Percentiles rank a stretch among this genome's conserved stretches.
Conservation (phyloP, 768 basidiomycete species). For the Aureoboletus auriporus region DNA sequence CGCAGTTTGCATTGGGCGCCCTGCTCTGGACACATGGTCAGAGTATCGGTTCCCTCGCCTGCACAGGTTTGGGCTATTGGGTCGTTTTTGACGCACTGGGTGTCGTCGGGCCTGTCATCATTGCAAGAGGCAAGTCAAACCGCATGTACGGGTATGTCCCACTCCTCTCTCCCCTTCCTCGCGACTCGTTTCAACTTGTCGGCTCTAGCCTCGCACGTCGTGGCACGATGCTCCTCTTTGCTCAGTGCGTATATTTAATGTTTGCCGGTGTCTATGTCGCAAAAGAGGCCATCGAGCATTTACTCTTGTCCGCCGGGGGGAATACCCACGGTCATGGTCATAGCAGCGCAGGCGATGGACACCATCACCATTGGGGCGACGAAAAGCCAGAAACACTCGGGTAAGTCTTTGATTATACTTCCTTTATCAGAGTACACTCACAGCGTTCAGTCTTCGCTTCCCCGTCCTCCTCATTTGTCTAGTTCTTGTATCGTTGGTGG, state of each 20-base stretch:
- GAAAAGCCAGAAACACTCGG: constrained; percentile 38
- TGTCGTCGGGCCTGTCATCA: constrained; percentile 41
- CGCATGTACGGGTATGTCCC: constrained; percentile 61
- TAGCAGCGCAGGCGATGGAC: constrained; percentile 48
- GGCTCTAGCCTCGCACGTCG: constrained; percentile 55
- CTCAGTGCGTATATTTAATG: constrained; percentile 90
- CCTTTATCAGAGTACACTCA: background rate
- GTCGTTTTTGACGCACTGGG: constrained; percentile 94
- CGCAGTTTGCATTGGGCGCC: constrained; percentile 64
- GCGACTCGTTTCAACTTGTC: background rate
- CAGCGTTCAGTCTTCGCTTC: constrained; percentile 53
- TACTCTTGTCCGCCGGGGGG: constrained; percentile 77
- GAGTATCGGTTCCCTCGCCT: constrained; percentile 77
- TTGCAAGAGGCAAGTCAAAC: constrained; percentile 25
- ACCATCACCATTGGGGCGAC: constrained; percentile 69
- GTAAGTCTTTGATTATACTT: constrained; percentile 27
- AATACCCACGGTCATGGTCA: constrained; percentile 64
- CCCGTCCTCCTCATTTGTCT: constrained; percentile 54
- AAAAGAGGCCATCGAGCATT: constrained; percentile 94
- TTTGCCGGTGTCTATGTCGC: constrained; percentile 95
- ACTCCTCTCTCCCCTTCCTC: constrained; percentile 16
- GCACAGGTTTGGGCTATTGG: constrained; percentile 94
- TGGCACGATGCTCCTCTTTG: constrained; percentile 73
- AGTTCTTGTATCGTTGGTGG: constrained; percentile 53
- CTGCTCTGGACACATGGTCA: constrained; percentile 89